phyloP scores from a whole-genome alignment of 805 yeast genomes.

The Tetrapisispora iriomotensis region DNA sequence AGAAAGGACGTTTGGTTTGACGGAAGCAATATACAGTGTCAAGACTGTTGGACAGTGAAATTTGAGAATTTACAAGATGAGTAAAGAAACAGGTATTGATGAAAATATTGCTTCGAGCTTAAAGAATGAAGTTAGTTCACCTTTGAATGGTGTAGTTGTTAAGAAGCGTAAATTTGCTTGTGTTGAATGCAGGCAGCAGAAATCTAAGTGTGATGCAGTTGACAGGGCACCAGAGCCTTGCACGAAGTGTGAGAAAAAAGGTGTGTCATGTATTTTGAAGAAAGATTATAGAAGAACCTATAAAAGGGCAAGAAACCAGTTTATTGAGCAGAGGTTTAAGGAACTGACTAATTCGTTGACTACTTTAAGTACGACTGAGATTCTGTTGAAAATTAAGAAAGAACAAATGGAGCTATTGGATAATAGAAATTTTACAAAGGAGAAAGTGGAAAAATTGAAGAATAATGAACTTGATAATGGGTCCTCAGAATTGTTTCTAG shows the following conservation, averaged over 20 bases:
- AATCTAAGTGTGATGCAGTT: slow-evolving; percentile 80
- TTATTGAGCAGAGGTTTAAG: slow-evolving; percentile 68
- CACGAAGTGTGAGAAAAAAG: slow-evolving; percentile 65
- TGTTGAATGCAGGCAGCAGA: slow-evolving; percentile 93
- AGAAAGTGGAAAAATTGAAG: slow-evolving; percentile 7
- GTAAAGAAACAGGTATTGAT: background rate
- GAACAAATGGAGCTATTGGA: slow-evolving; percentile 22
- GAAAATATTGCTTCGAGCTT: background rate
- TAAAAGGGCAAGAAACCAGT: slow-evolving; percentile 76
- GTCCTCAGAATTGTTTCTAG: background rate
- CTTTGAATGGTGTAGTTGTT: background rate
- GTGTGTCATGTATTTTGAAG: slow-evolving; percentile 60
- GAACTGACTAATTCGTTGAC: slow-evolving; percentile 51
- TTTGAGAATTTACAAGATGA: background rate
- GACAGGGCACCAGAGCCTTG: slow-evolving; percentile 72
- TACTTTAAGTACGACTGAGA: slow-evolving; percentile 23
- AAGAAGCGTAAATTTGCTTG: slow-evolving; percentile 61
- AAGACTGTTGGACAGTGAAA: background rate
- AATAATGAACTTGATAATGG: background rate
- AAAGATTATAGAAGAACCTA: slow-evolving; percentile 82
- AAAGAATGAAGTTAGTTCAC: background rate
- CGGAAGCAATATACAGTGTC: too few species aligned
- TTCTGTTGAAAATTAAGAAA: slow-evolving; percentile 19
- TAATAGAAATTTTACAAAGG: slow-evolving; percentile 25
- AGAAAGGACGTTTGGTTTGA: too few species aligned